phyloP scores from a whole-genome alignment of 768 basidiomycete genomes.

The Trichaptum fuscoviolaceum region DNA sequence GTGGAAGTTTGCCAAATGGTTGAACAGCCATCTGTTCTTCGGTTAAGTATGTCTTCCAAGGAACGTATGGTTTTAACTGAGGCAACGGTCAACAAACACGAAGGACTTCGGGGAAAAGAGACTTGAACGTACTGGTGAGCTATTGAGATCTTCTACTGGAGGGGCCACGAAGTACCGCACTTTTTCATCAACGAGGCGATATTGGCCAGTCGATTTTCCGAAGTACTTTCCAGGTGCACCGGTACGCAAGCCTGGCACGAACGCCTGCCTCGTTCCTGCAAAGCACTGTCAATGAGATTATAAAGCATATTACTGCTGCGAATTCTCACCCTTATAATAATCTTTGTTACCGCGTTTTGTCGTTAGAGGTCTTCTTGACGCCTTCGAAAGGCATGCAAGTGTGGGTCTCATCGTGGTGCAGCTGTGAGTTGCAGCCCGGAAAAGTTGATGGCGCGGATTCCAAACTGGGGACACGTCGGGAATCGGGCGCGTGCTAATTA shows the following conservation, averaged over 20 bases:
- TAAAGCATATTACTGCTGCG: not conserved
- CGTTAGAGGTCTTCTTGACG: constrained; percentile 76
- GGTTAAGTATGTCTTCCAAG: not conserved
- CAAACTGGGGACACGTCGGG: not conserved
- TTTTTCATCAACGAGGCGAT: constrained; percentile 74
- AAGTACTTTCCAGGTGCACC: constrained; percentile 88
- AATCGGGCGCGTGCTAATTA: not conserved
- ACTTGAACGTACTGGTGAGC: constrained; percentile 44
- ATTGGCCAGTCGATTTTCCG: constrained; percentile 62
- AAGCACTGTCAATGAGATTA: not conserved
- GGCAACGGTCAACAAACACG: not conserved
- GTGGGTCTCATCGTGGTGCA: constrained; percentile 58
- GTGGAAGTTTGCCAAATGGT: not conserved
- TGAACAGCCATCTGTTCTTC: not conserved
- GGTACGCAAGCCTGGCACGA: constrained; percentile 77
- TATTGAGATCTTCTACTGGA: constrained; percentile 54
- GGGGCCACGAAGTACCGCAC: constrained; percentile 84
- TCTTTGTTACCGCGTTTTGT: constrained; percentile 92
- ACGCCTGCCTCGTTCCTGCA: constrained; percentile 77
- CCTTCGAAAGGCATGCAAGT: constrained; percentile 66
- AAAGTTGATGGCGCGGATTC: not conserved
- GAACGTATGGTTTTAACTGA: not conserved
- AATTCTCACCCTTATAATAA: constrained; percentile 82
- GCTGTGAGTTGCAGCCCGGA: not conserved
- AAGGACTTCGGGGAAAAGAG: not conserved